Conservation (phyloP, 169 alveolate species). For the Eimeria acervulina region DNA sequence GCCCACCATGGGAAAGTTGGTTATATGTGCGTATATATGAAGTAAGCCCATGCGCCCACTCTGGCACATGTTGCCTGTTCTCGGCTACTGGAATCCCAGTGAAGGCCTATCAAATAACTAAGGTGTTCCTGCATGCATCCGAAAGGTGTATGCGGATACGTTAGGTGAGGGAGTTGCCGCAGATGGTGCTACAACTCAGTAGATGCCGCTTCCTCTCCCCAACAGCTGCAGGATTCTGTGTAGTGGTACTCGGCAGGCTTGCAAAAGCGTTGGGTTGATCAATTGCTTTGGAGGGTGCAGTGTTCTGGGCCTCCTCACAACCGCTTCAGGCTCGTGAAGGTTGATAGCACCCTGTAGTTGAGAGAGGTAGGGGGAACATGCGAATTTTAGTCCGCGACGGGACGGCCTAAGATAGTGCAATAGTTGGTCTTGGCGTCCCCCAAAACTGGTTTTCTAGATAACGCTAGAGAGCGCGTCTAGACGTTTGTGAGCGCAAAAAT, state of each 20-base stretch:
- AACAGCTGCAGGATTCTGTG: background rate
- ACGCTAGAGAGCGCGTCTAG: too few species aligned
- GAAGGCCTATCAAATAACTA: background rate
- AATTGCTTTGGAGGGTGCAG: background rate
- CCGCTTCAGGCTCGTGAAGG: background rate
- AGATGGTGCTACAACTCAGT: background rate
- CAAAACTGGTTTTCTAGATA: too few species aligned
- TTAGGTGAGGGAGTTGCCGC: background rate
- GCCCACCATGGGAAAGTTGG: background rate
- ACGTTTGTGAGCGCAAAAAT: too few species aligned
- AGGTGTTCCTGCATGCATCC: background rate
- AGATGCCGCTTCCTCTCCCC: background rate
- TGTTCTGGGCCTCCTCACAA: background rate
- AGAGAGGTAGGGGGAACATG: too few species aligned
- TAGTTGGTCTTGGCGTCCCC: background rate
- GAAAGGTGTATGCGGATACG: background rate
- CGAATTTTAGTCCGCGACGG: too few species aligned
- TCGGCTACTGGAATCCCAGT: background rate
- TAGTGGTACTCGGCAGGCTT: background rate
- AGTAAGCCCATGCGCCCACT: background rate
- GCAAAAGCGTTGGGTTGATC: background rate
- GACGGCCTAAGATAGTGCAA: background rate
- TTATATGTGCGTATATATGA: background rate
- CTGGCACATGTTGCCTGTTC: too few species aligned
- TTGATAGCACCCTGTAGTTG: too few species aligned